phyloP scores from a whole-genome alignment of 495 filamentous ascomycete species.

The Penicillium salamii region DNA sequence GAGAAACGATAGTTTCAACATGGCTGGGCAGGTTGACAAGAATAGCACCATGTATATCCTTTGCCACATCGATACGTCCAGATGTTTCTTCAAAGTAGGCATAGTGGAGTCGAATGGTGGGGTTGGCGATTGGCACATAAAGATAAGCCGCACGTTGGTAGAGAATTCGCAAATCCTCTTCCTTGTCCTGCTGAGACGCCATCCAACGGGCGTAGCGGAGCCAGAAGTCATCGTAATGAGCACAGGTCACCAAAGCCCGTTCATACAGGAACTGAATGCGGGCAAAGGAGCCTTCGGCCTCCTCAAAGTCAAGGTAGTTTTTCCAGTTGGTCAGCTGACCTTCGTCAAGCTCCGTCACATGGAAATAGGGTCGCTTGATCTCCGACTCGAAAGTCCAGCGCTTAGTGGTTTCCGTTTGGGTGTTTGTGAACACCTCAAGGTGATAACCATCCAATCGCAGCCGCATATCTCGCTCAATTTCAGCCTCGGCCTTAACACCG shows the following conservation, averaged over 20 bases:
- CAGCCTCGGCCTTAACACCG: slow-evolving; percentile 60
- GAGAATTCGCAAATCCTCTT: slow-evolving; percentile 89
- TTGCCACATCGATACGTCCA: slow-evolving; percentile 71
- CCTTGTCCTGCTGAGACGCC: slow-evolving; percentile 73
- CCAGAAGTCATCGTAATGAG: slow-evolving; percentile 98
- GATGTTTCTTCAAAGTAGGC: slow-evolving; percentile 91
- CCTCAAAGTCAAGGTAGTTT: slow-evolving; percentile 96
- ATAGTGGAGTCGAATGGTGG: slow-evolving; percentile 81
- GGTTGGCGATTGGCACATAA: slow-evolving; percentile 79
- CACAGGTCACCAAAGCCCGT: slow-evolving; percentile 86
- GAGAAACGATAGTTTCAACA: slow-evolving; percentile 81
- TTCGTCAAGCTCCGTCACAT: slow-evolving; percentile 88
- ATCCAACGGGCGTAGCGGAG: slow-evolving; percentile 97
- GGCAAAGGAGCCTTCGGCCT: slow-evolving; percentile 72
- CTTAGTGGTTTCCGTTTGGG: slow-evolving; percentile 86
- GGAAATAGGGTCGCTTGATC: slow-evolving; percentile 96
- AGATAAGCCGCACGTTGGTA: slow-evolving; percentile 83
- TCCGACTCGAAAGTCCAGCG: slow-evolving; percentile 94
- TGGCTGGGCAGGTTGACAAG: slow-evolving; percentile 67
- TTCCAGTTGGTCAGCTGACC: slow-evolving; percentile 87
- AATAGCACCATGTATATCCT: slow-evolving; percentile 80
- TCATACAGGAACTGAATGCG: slow-evolving; percentile 87
- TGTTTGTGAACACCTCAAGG: slow-evolving; percentile 75
- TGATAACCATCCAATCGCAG: slow-evolving; percentile 75
- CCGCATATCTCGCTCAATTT: slow-evolving; percentile 81